Conservation (phyloP, 2,329 filamentous ascomycete species). For the Ramularia endophylla region DNA sequence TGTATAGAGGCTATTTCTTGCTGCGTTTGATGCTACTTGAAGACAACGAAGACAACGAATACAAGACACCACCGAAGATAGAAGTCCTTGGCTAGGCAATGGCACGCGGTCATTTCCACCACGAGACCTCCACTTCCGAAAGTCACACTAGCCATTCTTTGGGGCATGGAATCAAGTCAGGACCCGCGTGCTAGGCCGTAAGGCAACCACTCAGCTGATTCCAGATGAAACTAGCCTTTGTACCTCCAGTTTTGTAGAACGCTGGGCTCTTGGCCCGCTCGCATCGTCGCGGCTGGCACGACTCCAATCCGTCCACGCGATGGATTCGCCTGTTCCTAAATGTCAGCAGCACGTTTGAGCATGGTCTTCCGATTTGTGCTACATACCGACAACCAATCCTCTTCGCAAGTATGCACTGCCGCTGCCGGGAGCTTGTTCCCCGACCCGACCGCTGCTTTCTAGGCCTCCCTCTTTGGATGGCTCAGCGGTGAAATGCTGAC, state of each 20-base stretch:
- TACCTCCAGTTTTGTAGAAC: background rate
- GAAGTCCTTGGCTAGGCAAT: too few species aligned
- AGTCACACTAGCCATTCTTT: too few species aligned
- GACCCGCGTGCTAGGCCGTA: background rate
- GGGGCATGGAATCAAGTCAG: too few species aligned
- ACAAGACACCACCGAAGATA: too few species aligned
- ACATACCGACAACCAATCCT: constrained; percentile 1
- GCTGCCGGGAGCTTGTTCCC: background rate
- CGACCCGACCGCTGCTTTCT: too few species aligned
- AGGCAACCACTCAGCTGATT: constrained; percentile 5
- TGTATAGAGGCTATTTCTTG: too few species aligned
- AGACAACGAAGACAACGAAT: too few species aligned
- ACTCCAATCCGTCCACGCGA: constrained; percentile 1
- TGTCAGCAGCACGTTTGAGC: background rate
- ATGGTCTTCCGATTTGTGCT: constrained; percentile 1
- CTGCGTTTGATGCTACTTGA: too few species aligned
- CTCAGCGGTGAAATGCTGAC: too few species aligned
- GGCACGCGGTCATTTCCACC: too few species aligned
- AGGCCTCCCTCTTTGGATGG: too few species aligned
- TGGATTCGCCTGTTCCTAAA: background rate
- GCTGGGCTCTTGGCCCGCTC: background rate
- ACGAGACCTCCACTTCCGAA: too few species aligned
- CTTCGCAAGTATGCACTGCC: background rate
- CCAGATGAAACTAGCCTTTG: background rate
- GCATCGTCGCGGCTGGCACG: background rate